A percentile compares a stretch with the other conserved stretches of the same genome.
These are phyloP conservation scores for Priceomyces carsonii DNA, from an alignment of 805 yeast genomes.

Conservation along the genomic window DNA sequence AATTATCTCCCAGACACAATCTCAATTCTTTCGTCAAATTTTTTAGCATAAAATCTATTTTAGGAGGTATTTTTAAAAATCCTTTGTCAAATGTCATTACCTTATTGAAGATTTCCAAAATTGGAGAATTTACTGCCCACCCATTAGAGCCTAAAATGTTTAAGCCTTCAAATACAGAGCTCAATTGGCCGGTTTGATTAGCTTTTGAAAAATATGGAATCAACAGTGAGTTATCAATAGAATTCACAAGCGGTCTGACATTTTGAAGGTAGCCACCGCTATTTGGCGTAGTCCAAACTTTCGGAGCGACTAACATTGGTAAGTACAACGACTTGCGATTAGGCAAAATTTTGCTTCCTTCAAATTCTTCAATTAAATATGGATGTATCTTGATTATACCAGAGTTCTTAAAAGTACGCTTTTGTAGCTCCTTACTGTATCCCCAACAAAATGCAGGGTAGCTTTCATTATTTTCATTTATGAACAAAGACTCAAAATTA, in stretches of 20 bases:
- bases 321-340: constrained; percentile 17
- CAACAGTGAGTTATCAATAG: constrained; percentile 15
- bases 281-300: constrained; percentile 31
- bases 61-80: constrained; percentile 28
- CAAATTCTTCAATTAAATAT: constrained; percentile 15
- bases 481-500: constrained; percentile 5
- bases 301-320: constrained; percentile 43
- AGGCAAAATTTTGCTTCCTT: constrained; percentile 10
- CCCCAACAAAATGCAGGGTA: constrained; percentile 14
- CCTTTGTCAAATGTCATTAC: constrained; percentile 19
- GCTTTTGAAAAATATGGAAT: constrained; percentile 24
- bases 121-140: constrained; percentile 37
- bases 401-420: constrained; percentile 4
- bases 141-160: constrained; percentile 27
- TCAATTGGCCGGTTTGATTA: constrained; percentile 31
- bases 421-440: background rate
- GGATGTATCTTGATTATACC: constrained; percentile 28
- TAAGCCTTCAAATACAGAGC: constrained; percentile 27
- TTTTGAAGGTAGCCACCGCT: constrained; percentile 36
- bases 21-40: too few relatives aligned
- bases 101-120: constrained; percentile 21
- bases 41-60: too few relatives aligned
- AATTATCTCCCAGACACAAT: too few relatives aligned
- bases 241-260: constrained; percentile 23
- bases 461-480: constrained; percentile 1